A percentile compares a stretch with the other conserved stretches of the same genome.
These are phyloP conservation scores for Pseudognaphalium luteoalbum DNA, from an alignment of 129 eudicot genomes.

Conservation along the genomic window DNA sequence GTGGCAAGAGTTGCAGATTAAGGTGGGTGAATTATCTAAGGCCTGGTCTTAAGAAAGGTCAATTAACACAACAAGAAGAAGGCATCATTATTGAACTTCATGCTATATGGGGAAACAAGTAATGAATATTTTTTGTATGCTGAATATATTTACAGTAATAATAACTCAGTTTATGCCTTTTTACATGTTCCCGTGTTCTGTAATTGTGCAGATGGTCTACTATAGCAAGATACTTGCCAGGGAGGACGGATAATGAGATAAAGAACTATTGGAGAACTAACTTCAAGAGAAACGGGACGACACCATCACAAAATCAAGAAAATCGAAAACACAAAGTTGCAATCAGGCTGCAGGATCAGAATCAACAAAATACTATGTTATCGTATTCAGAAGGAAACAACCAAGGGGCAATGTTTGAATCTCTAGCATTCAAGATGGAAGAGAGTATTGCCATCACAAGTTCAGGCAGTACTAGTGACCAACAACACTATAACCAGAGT, in stretches of 20 bases:
- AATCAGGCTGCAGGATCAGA: conserved; percentile 5
- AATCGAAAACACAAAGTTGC: conserved; percentile 17
- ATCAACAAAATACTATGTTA: not conserved
- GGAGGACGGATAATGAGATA: conserved; percentile 73
- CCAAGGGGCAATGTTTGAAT: not conserved
- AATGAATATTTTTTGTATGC: conserved; percentile 11
- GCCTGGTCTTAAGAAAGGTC: conserved; percentile 77
- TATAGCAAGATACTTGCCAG: conserved; percentile 78
- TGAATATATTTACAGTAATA: not conserved
- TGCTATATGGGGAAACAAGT: conserved; percentile 90
- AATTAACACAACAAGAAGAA: conserved; percentile 78
- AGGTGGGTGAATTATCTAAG: conserved; percentile 84
- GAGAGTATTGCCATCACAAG: not conserved
- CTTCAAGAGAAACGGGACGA: conserved; percentile 48
- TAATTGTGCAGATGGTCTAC: conserved; percentile 62
- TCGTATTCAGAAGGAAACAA: conserved; percentile 18
- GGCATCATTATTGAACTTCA: conserved; percentile 79
- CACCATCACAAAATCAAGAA: conserved; percentile 35
- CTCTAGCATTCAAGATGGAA: not conserved
- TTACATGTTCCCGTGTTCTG: not conserved
- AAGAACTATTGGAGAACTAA: conserved; percentile 74
- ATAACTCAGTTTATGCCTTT: not conserved
- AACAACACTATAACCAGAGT: conserved; percentile 10
- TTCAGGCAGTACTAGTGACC: conserved; percentile 2
- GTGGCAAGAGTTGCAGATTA: conserved; percentile 78